Conservation (phyloP, 139 green algal species). For the Picochlorum sp. region DNA sequence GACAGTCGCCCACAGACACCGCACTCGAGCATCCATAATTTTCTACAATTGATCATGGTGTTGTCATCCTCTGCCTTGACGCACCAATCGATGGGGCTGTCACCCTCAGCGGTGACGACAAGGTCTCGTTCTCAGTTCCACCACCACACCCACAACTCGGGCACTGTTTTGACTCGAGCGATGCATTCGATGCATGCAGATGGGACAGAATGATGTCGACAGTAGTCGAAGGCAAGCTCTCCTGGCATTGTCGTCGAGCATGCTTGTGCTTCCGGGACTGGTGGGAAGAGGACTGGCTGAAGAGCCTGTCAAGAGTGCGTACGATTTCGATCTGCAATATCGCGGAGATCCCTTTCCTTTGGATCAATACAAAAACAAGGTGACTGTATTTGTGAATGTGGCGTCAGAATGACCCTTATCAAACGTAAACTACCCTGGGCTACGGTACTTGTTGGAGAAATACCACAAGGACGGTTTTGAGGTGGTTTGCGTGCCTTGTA, state of each 20-base stretch:
- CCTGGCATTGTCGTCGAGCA: background rate
- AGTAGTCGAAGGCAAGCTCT: background rate
- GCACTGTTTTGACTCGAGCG: too few relatives aligned
- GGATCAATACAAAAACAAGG: conserved; percentile 37
- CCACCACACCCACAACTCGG: too few relatives aligned
- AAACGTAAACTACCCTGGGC: conserved; percentile 56
- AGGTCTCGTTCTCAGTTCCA: too few relatives aligned
- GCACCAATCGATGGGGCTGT: too few relatives aligned
- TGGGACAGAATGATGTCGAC: too few relatives aligned
- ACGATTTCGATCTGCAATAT: conserved; percentile 42
- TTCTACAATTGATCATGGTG: too few relatives aligned
- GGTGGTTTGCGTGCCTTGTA: conserved; percentile 75
- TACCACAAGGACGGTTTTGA: conserved; percentile 65
- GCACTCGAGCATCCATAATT: too few relatives aligned
- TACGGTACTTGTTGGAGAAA: conserved; percentile 64
- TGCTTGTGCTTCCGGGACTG: conserved; percentile 2
- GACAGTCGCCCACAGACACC: too few relatives aligned
- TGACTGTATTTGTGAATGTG: conserved; percentile 67
- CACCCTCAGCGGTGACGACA: too few relatives aligned
- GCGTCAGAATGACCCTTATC: conserved; percentile 65
- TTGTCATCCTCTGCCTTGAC: too few relatives aligned
- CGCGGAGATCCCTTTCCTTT: conserved; percentile 37
- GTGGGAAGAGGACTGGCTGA: background rate
- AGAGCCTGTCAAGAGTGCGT: conserved; percentile 13
- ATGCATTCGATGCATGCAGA: too few relatives aligned